phyloP scores from a whole-genome alignment of 306 rosid species.

The Morella rubra region DNA sequence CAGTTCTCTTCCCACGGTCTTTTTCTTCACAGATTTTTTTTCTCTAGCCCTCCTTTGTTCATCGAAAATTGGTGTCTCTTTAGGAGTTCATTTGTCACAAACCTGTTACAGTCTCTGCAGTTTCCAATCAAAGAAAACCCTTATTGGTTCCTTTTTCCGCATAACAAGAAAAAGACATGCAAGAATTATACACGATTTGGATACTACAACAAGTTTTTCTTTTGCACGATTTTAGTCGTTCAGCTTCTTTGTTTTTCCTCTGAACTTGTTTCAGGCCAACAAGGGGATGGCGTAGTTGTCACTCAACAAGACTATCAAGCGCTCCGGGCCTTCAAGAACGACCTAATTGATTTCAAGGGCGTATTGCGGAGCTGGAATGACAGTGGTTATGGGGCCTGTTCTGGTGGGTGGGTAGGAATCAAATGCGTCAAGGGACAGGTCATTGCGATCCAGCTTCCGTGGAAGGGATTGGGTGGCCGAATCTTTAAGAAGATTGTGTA shows the following conservation, averaged over 20 bases:
- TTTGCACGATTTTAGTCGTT: constrained; percentile 32
- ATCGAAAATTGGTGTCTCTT: constrained; percentile 51
- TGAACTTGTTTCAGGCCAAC: constrained; percentile 42
- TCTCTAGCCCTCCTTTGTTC: constrained; percentile 15
- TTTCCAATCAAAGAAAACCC: constrained; percentile 9
- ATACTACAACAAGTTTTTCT: constrained; percentile 1
- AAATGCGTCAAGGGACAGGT: constrained; percentile 89
- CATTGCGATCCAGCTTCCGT: constrained; percentile 88
- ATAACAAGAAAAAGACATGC: constrained; percentile 7
- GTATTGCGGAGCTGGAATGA: constrained; percentile 79
- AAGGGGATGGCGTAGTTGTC: constrained; percentile 65
- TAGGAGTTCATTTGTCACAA: constrained; percentile 18
- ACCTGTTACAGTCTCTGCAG: constrained; percentile 26
- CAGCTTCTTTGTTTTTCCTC: constrained; percentile 26
- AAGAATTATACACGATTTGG: not conserved
- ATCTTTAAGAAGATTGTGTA: constrained; percentile 74
- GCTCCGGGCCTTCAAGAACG: constrained; percentile 62
- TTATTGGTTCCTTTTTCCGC: constrained; percentile 4
- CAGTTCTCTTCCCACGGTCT: not conserved
- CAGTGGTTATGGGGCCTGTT: constrained; percentile 74
- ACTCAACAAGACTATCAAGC: constrained; percentile 62
- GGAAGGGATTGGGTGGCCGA: constrained; percentile 80
- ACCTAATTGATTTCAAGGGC: constrained; percentile 62
- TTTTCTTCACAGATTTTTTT: not conserved
- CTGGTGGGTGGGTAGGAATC: constrained; percentile 90